phyloP scores from a whole-genome alignment of 1,284 basidiomycete species.

The Tremellales sp. region DNA sequence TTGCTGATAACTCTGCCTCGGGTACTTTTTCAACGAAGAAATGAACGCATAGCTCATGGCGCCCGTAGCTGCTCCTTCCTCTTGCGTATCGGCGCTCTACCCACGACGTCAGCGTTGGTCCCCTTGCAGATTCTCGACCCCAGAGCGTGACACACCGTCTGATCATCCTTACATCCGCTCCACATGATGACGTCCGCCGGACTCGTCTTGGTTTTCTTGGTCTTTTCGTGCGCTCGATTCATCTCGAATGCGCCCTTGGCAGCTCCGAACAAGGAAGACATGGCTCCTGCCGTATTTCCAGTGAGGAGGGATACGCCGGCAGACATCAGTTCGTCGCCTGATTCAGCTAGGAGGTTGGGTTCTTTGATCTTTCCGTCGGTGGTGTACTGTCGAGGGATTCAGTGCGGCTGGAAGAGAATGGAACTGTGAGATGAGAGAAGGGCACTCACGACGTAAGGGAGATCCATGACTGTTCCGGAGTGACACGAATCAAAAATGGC shows the following conservation, averaged over 20 bases:
- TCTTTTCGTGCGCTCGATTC: conserved; percentile 60
- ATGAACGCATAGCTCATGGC: conserved; percentile 77
- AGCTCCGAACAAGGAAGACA: conserved; percentile 45
- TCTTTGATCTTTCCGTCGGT: conserved; percentile 92
- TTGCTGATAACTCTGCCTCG: conserved; percentile 73
- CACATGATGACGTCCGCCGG: conserved; percentile 65
- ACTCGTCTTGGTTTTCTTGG: conserved; percentile 68
- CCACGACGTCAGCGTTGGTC: too few species aligned
- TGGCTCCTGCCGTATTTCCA: conserved; percentile 70
- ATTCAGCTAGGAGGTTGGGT: conserved; percentile 73
- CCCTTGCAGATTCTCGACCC: too few species aligned
- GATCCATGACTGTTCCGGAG: conserved; percentile 50
- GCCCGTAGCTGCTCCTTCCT: conserved; percentile 75
- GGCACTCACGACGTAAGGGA: conserved; percentile 55
- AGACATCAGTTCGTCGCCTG: conserved; percentile 65
- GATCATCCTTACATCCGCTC: conserved; percentile 86
- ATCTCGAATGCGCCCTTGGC: conserved; percentile 47
- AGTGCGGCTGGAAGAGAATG: neutral
- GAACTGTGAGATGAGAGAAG: neutral
- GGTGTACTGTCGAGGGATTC: conserved; percentile 59
- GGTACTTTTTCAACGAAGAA: conserved; percentile 58
- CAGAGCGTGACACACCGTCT: conserved; percentile 64
- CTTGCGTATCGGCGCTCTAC: conserved; percentile 67
- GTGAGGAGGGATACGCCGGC: conserved; percentile 43
- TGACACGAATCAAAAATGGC: conserved; percentile 71